Evolutionary conservation across 192 early-diverging fungal species (phyloP).

Genomic region (Powellomyces hirtus): DNA sequence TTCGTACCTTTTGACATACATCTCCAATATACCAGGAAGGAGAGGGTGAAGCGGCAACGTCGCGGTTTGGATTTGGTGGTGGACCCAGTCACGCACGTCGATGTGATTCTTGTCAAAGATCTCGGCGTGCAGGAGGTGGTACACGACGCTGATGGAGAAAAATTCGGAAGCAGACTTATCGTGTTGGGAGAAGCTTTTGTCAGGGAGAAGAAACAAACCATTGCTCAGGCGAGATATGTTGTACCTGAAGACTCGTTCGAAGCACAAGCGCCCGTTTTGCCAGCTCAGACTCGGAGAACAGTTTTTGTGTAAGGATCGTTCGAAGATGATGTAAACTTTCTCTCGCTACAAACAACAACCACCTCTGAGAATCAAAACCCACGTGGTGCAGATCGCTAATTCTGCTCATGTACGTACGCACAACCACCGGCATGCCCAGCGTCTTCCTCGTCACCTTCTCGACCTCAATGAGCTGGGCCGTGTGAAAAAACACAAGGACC

Average conservation of each 20-base stretch:
- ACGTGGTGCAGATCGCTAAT: not conserved
- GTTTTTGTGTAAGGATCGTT: not conserved
- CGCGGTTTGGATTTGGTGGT: not conserved
- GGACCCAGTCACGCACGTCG: not conserved
- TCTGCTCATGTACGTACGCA: not conserved
- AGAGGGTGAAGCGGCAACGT: not conserved
- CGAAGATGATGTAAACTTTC: not conserved
- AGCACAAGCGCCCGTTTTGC: not conserved
- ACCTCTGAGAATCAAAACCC: not conserved
- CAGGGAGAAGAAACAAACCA: not conserved
- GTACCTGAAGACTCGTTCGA: not conserved
- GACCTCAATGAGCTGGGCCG: slow-evolving; percentile 1
- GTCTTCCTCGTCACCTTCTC: not conserved
- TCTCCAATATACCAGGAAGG: slow-evolving; percentile 2
- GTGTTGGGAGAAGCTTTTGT: too few relatives aligned
- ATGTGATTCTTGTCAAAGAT: not conserved
- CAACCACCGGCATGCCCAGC: not conserved
- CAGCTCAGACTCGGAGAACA: not conserved
- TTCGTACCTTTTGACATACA: slow-evolving; percentile 4
- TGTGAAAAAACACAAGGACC: slow-evolving; percentile 3
- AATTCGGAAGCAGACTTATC: not conserved
- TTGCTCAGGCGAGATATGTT: not conserved
- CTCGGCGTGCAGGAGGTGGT: not conserved
- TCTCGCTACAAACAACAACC: not conserved
- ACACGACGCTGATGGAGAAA: not conserved